These are phyloP conservation scores for Ceratobasidium sp. DNA, from an alignment of 1,284 basidiomycete species.

Conservation along the genomic window DNA sequence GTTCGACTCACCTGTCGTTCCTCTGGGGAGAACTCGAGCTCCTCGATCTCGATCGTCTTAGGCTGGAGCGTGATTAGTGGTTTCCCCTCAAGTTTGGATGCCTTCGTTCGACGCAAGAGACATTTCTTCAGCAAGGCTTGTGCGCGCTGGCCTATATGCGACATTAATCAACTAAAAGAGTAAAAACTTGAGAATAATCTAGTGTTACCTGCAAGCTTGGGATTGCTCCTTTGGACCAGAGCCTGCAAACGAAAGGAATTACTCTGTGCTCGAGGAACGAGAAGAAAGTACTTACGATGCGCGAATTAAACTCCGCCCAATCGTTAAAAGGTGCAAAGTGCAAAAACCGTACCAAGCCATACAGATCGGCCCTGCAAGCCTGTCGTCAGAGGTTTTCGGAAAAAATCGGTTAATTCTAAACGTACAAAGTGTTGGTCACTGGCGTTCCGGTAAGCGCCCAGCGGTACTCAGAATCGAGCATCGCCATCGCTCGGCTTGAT, in stretches of 20 bases:
- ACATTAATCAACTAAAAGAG: not conserved
- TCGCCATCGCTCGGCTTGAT: constrained; percentile 70
- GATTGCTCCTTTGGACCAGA: constrained; percentile 67
- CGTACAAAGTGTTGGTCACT: constrained; percentile 75
- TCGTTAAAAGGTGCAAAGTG: constrained; percentile 76
- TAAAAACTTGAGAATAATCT: not conserved
- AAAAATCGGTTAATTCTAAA: not conserved
- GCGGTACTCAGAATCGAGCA: constrained; percentile 71
- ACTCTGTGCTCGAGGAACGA: not conserved
- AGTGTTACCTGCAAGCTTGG: constrained; percentile 67
- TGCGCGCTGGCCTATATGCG: constrained; percentile 61
- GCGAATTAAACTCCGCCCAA: constrained; percentile 71
- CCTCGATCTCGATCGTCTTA: constrained; percentile 72
- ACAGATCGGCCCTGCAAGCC: constrained; percentile 70
- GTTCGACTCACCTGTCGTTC: constrained; percentile 69
- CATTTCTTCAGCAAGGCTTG: constrained; percentile 73
- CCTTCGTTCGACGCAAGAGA: constrained; percentile 73
- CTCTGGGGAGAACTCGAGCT: constrained; percentile 70
- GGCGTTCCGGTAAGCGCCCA: constrained; percentile 83
- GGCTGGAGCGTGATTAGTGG: constrained; percentile 72
- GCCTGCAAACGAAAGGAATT: constrained; percentile 55
- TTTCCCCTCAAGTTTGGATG: constrained; percentile 69
- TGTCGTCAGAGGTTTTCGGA: too few species aligned
- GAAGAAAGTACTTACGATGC: constrained; percentile 64
- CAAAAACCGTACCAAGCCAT: constrained; percentile 68